Conservation (phyloP, 441 rosid species). For the Arabidopsis lyrata region DNA sequence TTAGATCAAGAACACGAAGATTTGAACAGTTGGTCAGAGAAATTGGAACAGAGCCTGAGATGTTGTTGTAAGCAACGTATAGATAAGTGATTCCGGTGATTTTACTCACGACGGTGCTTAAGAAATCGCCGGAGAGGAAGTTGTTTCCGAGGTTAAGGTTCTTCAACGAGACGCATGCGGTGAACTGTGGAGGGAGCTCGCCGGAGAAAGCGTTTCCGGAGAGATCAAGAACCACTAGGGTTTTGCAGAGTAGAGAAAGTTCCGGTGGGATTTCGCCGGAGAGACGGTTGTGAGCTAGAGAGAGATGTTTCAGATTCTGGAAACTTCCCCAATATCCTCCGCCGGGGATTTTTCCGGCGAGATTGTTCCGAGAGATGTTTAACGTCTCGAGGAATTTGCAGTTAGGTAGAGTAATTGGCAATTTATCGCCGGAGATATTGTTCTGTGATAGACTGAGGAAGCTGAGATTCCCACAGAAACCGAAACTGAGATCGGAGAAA, state of each 20-base stretch:
- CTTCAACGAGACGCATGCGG: constrained; percentile 58
- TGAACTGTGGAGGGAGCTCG: constrained; percentile 60
- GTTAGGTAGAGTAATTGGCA: constrained; percentile 57
- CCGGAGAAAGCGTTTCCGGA: constrained; percentile 74
- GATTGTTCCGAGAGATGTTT: constrained; percentile 73
- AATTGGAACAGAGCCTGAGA: constrained; percentile 73
- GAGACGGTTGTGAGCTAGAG: constrained; percentile 66
- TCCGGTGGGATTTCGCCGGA: constrained; percentile 71
- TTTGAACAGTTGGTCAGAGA: constrained; percentile 64
- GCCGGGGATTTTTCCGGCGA: constrained; percentile 69
- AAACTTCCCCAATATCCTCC: constrained; percentile 53
- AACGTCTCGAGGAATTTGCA: constrained; percentile 67
- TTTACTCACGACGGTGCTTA: constrained; percentile 66
- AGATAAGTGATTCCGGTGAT: constrained; percentile 61
- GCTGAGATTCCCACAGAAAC: constrained; percentile 68
- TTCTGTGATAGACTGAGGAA: constrained; percentile 66
- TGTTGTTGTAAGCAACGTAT: constrained; percentile 78
- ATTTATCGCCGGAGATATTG: constrained; percentile 59
- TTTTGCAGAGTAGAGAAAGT: constrained; percentile 64
- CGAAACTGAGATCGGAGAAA: constrained; percentile 65
- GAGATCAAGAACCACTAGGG: constrained; percentile 71
- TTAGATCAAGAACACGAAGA: constrained; percentile 82
- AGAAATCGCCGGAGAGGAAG: constrained; percentile 76
- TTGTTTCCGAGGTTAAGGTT: constrained; percentile 78
- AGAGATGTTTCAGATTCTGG: constrained; percentile 60